Base-by-base conservation (phyloP, 257 asterid species). In the Nicotiana noctiflora region DNA sequence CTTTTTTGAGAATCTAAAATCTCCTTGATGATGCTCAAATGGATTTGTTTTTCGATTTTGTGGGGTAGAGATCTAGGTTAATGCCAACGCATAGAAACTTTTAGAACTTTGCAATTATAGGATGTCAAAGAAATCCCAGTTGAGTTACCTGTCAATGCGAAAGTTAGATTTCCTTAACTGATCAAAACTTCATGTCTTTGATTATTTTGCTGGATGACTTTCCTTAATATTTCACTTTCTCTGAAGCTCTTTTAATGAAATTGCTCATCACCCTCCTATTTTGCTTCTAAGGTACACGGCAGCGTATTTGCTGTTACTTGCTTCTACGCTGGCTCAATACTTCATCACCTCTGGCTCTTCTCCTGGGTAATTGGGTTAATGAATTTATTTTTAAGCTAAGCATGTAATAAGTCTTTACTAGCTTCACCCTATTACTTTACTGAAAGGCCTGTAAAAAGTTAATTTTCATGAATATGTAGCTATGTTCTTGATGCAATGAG, bases 401-500 rank as follows among this genome's bases (percentile, higher is more conserved):
- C 19, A 13, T 5, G 49, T 72, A 46, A 1, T 12, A n/a, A 72
- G 34, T 14, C 15, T 72, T 46, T 13, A 72, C 23, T 59, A 77
- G 68, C 44, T 59, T 59, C 62, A 80, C 75, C 77, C 53, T 57
- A 57, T 82, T 79, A 65, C 31, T 40, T 82, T 80, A 75, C 66
- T 61, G 37, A 56, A 34, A 27, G 63, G 31, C 10, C 77, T 80
- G 46, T 79, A 25, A 79, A 32, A 81, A 46, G 70, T 77, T 19
- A 29, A 34, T 75, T 23, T 67, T 80, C 75, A 70, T 40, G 81
- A 62, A 84, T 85, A 76, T 86, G 81, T 82, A 94, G 99, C 63
- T 96, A 84, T 84, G 98, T 94, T 77, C 84, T 90, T 82, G 99
- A 96, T 74, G 92, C 92, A 46, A 94, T 89, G 89, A 96, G 90